Percentiles rank a stretch among this genome's conserved stretches.
Conservation (phyloP, 306 rosid species). For the Quercus mongolica region DNA sequence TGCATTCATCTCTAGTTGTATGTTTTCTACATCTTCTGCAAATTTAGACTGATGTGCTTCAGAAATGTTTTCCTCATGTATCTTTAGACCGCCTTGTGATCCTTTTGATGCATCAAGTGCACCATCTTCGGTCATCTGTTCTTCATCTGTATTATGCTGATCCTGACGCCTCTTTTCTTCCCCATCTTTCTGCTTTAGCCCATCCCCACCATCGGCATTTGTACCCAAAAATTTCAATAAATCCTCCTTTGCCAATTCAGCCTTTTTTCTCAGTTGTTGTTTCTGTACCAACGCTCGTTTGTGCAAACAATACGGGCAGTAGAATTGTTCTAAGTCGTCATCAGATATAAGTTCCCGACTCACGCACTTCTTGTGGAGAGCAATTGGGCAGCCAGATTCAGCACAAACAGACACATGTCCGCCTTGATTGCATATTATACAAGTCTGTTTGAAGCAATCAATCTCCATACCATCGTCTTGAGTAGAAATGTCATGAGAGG, state of each 20-base stretch:
- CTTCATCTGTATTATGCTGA: constrained; percentile 1
- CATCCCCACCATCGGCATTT: neutral
- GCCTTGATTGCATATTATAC: constrained; percentile 43
- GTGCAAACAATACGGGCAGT: constrained; percentile 66
- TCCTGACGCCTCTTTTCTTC: constrained; percentile 4
- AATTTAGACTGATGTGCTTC: constrained; percentile 3
- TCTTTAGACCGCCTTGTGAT: neutral
- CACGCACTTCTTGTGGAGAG: constrained; percentile 55
- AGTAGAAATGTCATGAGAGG: too few species aligned
- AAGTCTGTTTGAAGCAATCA: constrained; percentile 30
- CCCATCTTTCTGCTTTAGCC: neutral
- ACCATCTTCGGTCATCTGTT: constrained; percentile 11
- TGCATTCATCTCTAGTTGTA: constrained; percentile 12
- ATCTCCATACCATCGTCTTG: neutral
- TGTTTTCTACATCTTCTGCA: neutral
- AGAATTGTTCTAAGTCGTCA: constrained; percentile 26
- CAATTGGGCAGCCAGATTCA: constrained; percentile 53
- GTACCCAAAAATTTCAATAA: constrained; percentile 41
- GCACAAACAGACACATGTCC: constrained; percentile 42
- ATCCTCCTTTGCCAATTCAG: constrained; percentile 33
- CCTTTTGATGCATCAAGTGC: constrained; percentile 8
- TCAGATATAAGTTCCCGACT: constrained; percentile 48
- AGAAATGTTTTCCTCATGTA: neutral
- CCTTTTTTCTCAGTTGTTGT: constrained; percentile 35
- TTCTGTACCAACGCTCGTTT: constrained; percentile 29